A percentile compares a stretch with the other conserved stretches of the same genome.
Evolutionary conservation across 306 rosid species (phyloP).

Genomic region (Pyrus communis): DNA sequence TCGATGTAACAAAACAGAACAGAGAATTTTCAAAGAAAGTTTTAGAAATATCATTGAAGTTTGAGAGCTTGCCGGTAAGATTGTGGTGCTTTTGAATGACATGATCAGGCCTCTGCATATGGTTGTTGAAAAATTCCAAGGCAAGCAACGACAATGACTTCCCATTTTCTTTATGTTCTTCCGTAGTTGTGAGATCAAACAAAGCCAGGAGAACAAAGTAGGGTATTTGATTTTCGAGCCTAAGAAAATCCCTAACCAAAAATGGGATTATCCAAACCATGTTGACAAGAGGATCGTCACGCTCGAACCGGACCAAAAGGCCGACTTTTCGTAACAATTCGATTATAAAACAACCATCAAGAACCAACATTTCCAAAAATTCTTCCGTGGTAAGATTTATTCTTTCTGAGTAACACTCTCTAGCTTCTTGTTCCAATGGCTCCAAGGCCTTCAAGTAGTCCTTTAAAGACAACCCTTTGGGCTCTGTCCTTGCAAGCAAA

Average conservation of each 20-base stretch:
- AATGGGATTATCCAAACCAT: slow-evolving; percentile 48
- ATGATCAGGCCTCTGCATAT: slow-evolving; percentile 29
- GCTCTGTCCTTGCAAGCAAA: slow-evolving; percentile 25
- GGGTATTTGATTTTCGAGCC: slow-evolving; percentile 74
- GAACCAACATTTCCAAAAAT: slow-evolving; percentile 46
- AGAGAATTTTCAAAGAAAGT: background rate
- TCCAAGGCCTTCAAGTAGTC: slow-evolving; percentile 16
- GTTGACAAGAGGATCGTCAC: slow-evolving; percentile 35
- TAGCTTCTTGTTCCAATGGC: slow-evolving; percentile 28
- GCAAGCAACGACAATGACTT: slow-evolving; percentile 28
- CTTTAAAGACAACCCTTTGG: slow-evolving; percentile 4
- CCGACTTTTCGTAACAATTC: slow-evolving; percentile 40
- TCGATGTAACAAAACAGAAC: background rate
- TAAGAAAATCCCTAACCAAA: slow-evolving; percentile 46
- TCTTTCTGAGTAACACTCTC: slow-evolving; percentile 53
- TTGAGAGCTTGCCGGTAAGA: slow-evolving; percentile 4
- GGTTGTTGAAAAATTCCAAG: slow-evolving; percentile 46
- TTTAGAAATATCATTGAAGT: background rate
- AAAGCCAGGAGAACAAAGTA: slow-evolving; percentile 38
- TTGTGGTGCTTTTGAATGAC: slow-evolving; percentile 3
- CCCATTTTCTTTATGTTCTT: background rate
- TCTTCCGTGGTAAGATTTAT: slow-evolving; percentile 21
- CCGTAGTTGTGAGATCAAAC: slow-evolving; percentile 20
- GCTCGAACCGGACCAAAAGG: slow-evolving; percentile 17
- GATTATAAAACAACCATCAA: slow-evolving; percentile 63